Percentiles rank a stretch among this genome's conserved stretches.
phyloP scores from a whole-genome alignment of 106 monocot genomes.

The Alisma plantagoaquatica region DNA sequence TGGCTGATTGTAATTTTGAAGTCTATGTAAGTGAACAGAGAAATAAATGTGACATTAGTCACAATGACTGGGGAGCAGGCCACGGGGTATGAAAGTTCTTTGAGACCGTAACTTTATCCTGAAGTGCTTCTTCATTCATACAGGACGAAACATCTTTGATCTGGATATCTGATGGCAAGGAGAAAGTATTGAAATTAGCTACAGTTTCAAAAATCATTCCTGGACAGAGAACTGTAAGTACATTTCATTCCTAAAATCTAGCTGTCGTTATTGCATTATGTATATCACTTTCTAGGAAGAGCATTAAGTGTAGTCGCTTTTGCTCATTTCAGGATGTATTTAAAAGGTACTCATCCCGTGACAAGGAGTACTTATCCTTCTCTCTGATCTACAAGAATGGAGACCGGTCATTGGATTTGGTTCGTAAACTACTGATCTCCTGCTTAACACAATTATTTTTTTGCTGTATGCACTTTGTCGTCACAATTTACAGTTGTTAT shows the following conservation, averaged over 20 bases:
- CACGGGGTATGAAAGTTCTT: not conserved
- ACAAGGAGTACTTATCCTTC: constrained; percentile 19
- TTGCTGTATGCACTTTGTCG: not conserved
- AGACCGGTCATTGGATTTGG: constrained; percentile 17
- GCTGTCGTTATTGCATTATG: not conserved
- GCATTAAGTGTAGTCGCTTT: not conserved
- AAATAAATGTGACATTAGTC: too few relatives aligned
- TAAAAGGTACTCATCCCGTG: constrained; percentile 11
- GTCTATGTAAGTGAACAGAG: too few relatives aligned
- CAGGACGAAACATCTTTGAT: constrained; percentile 18
- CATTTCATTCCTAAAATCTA: not conserved
- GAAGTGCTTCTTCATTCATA: not conserved
- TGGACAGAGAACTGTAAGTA: constrained; percentile 23
- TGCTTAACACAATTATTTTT: not conserved
- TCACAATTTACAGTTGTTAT: too few relatives aligned
- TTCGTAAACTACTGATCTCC: not conserved
- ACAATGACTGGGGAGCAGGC: too few relatives aligned
- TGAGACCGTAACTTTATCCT: not conserved
- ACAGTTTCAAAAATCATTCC: constrained; percentile 14
- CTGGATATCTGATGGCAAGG: constrained; percentile 10
- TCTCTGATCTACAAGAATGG: constrained; percentile 16
- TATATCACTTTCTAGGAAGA: not conserved
- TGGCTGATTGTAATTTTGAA: too few relatives aligned
- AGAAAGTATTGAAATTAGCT: constrained; percentile 10
- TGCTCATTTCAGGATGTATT: constrained; percentile 10